Evolutionary conservation across 2,329 filamentous ascomycete genomes (phyloP), one percentile per base, ranked within the genome.

Genomic region (Leptodontidium sp.): DNA sequence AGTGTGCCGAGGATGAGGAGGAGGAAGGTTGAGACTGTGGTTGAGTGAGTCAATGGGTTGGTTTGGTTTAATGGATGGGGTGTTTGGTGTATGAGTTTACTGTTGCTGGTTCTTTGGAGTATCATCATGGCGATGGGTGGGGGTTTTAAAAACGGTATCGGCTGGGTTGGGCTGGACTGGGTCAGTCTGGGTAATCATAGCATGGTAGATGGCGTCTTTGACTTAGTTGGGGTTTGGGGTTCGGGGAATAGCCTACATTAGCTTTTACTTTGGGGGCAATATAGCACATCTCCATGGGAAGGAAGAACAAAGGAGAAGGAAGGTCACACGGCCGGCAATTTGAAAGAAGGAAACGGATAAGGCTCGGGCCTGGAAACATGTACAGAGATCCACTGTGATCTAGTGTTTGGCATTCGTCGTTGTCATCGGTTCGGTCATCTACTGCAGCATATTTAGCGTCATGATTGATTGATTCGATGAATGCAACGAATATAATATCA

Each of bases 1-100:
- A 67, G 59, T 32, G 45, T 67, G 29, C 72, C 72, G 21, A 62
- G 72, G 50, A 71, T 74, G 72, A 67, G 72, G 57, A 71, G 57
- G 58, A 67, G 72, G 64, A 71, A 72, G 62, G 40, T 52, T 11
- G 61, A 15, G 32, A 64, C 29, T 21, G 29, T 29, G 32, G 45
- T 38, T 26, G 58, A 35, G 17, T 61, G 43, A 61, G 15, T 7
- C 26, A 35, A 29, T 38, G 32, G 50, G 11, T 32, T 15, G 24
- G 26, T 45, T 14, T 43, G 15, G 24, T 21, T 15, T n/a, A 12
- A 21, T 61, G 40, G 29, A 29, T 11, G 24, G 43, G 14, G 14
- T 45, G 52, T 17, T 26, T 7, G 11, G n/a, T 40, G 55, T 40
- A 59, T 2, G 55, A 24, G n/a, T 26, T 59, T 43, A 53, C 26